phyloP scores from a whole-genome alignment of 768 basidiomycete species.

The Mycena amicta region DNA sequence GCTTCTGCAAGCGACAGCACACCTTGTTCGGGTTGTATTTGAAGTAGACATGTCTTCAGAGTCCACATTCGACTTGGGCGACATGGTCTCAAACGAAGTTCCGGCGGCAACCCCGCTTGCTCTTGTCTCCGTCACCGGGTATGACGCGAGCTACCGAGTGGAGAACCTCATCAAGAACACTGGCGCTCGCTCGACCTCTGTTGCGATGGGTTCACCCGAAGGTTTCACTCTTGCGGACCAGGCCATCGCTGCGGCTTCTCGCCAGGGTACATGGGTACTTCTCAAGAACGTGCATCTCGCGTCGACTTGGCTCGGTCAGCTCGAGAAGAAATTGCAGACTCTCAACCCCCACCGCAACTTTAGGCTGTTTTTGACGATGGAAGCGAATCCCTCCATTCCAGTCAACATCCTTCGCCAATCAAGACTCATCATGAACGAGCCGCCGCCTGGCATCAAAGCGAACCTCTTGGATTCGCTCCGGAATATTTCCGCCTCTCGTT shows the following conservation, averaged over 20 bases:
- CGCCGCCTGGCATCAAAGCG: conserved; percentile 95
- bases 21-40: conserved; percentile 79
- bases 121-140: conserved; percentile 90
- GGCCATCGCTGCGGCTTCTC: conserved; percentile 88
- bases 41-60: conserved; percentile 75
- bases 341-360: conserved; percentile 88
- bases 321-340: conserved; percentile 96
- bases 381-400: conserved; percentile 91
- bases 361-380: conserved; percentile 98
- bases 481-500: conserved; percentile 67
- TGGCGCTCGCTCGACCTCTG: conserved; percentile 77
- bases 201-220: conserved; percentile 99
- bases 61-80: conserved; percentile 73
- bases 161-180: conserved; percentile 83
- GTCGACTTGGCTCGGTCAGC: conserved; percentile 90
- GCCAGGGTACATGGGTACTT: conserved; percentile 94
- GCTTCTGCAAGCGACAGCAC: conserved; percentile 77
- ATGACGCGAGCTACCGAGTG: conserved; percentile 97
- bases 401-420: conserved; percentile 97
- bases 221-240: conserved; percentile 96
- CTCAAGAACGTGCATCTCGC: conserved; percentile 98
- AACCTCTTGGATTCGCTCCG: conserved; percentile 90
- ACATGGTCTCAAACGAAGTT: conserved; percentile 81
- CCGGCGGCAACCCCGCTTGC: conserved; percentile 82
- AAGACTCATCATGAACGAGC: conserved; percentile 97